Percentiles rank a stretch among this genome's conserved stretches.
phyloP scores from a whole-genome alignment of 441 rosid species.

The Eruca vesicaria region DNA sequence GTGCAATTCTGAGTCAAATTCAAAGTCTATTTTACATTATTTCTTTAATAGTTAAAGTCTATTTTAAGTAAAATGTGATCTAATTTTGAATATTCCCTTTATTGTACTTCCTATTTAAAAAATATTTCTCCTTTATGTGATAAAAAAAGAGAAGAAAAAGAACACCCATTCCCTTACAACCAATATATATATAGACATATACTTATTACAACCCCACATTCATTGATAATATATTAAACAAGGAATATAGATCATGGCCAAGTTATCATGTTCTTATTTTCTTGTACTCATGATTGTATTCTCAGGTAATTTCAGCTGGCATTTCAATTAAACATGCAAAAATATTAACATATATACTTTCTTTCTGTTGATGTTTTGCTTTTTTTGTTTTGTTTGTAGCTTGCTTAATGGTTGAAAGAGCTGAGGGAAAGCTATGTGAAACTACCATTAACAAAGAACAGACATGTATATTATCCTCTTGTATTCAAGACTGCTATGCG shows the following conservation, averaged over 20 bases:
- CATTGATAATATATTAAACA: not conserved
- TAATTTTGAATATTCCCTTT: not conserved
- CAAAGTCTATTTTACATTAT: no score
- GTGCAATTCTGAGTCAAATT: no score
- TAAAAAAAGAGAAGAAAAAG: not conserved
- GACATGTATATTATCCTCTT: not conserved
- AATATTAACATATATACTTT: not conserved
- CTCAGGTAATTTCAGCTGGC: slow-evolving; percentile 6
- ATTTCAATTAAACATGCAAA: not conserved
- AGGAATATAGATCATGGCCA: slow-evolving; percentile 5
- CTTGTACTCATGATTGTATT: slow-evolving; percentile 4
- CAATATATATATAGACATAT: not conserved
- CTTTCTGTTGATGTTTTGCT: not conserved
- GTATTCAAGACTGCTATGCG: not conserved
- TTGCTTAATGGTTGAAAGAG: not conserved
- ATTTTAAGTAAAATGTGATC: no score
- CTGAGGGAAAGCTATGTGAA: slow-evolving; percentile 14
- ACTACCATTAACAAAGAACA: not conserved
- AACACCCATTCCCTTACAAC: not conserved
- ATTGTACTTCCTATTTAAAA: not conserved
- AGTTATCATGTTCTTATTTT: not conserved
- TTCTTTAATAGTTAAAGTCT: not conserved
- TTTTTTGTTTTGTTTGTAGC: slow-evolving; percentile 6
- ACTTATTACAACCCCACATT: not conserved
- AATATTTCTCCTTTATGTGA: not conserved